phyloP scores from a whole-genome alignment of 176 grass and related monocot genomes.

The Echinochloa phyllopogon region DNA sequence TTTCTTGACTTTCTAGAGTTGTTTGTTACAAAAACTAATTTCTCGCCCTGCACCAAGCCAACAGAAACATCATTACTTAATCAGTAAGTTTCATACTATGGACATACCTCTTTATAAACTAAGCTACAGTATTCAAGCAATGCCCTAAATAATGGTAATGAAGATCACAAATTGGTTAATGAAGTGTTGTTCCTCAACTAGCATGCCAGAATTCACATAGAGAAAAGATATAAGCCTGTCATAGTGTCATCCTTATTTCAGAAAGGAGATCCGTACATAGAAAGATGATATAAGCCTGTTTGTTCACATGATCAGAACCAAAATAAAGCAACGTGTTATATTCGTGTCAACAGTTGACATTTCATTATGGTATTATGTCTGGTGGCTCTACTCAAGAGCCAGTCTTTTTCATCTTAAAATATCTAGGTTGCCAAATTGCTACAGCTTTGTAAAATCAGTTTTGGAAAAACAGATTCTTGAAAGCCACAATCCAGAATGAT shows the following conservation, averaged over 20 bases:
- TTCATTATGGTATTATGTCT: not conserved
- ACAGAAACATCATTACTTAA: conserved; percentile 33
- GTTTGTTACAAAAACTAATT: conserved; percentile 89
- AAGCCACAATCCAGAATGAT: not conserved
- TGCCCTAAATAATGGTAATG: conserved; percentile 8
- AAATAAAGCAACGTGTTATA: not conserved
- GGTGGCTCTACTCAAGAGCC: not conserved
- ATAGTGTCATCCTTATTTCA: not conserved
- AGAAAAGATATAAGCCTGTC: not conserved
- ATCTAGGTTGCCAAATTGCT: not conserved
- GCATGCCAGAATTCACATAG: not conserved
- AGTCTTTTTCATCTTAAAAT: not conserved
- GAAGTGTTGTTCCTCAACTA: not conserved
- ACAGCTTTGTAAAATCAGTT: not conserved
- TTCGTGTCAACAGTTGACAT: not conserved
- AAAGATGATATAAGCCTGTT: conserved; percentile 11
- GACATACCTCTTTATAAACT: conserved; percentile 6
- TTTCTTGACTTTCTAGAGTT: conserved; percentile 91
- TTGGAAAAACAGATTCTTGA: not conserved
- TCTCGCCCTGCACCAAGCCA: conserved; percentile 77
- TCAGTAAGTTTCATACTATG: not conserved
- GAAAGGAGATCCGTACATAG: not conserved
- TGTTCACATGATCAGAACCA: not conserved
- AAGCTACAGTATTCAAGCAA: conserved; percentile 10
- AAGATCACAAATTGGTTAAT: not conserved